Evolutionary conservation across 306 rosid genomes (phyloP).

Genomic region (Luffa aegyptiaca): DNA sequence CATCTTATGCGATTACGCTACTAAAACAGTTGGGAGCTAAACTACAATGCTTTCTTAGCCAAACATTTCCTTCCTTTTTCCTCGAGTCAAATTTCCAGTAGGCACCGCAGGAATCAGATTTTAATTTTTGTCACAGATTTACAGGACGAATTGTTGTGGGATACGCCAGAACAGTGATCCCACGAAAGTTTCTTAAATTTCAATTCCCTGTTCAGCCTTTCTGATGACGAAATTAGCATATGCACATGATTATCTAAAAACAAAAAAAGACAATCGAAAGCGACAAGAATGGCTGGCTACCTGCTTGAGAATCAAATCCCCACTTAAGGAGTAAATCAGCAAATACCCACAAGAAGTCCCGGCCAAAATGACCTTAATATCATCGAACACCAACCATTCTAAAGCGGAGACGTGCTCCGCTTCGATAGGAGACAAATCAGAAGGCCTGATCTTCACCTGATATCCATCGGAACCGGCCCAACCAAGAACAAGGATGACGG

Average conservation of each 20-base stretch:
- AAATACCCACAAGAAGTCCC: conserved; percentile 76
- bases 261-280: background rate
- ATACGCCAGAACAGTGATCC: background rate
- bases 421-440: conserved; percentile 52
- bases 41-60: background rate
- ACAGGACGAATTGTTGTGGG: background rate
- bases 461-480: conserved; percentile 42
- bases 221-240: background rate
- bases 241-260: background rate
- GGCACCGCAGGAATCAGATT: background rate
- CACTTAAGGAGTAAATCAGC: conserved; percentile 57
- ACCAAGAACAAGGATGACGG: conserved; percentile 48
- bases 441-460: conserved; percentile 57
- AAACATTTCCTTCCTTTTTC: background rate
- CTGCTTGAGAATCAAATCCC: conserved; percentile 73
- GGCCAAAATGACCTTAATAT: conserved; percentile 59
- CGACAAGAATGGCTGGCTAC: conserved; percentile 15
- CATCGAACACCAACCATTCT: conserved; percentile 76
- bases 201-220: background rate
- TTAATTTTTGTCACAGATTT: background rate
- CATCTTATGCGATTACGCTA: background rate
- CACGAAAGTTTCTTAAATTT: background rate
- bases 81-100: background rate
- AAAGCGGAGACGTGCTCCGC: conserved; percentile 65
- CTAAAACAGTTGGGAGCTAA: background rate